Evolutionary conservation across 1,284 basidiomycete genomes (phyloP), one percentile per base, ranked within the genome.

Genomic region (Chiua sp.): DNA sequence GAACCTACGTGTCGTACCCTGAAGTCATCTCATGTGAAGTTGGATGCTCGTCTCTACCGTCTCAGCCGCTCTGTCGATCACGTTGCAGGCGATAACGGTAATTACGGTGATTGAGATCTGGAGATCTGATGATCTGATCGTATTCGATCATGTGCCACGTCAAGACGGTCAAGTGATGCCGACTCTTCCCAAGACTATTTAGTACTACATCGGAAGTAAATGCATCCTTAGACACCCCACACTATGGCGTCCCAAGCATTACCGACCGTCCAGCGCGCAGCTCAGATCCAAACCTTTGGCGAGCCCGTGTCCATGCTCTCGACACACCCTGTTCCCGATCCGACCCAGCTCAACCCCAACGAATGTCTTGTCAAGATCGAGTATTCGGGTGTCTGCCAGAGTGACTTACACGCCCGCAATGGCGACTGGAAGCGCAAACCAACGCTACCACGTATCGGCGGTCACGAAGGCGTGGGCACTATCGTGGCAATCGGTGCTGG

Each of bases 331-430:
- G 86, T 92, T 56, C 79, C 77, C 48, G 83, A 87, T 60, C 79
- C 82, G 0, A 70, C 76, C 6, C 79, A 87, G n/a, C 84, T 92
- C 63, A 77, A 79, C 57, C 83, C 86, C 1, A 87, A 87, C 37
- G 80, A 92, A 75, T 88, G 85, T 61, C 80, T 93, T 49, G 82
- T 93, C 65, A 85, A 86, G 64, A 77, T 93, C 59, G 79, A 84
- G 50, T 86, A 84, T 71, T 79, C 86, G 10, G 89, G 88, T 3
- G 80, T 87, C 18, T 87, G 85, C 67, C 86, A 91, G 66, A 88
- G 87, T 2, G 90, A 91, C 69, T 69, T 91, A 42, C 87, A 90
- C 66, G 80, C 83, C 44, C 77, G 78, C 65, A 73, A 81, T 50
- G 85, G 82, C 7, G 87, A 88, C 58, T 90, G 85, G 86, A 68